These are phyloP conservation scores for Tetracentron sinense DNA, from an alignment of 164 flowering plant species.

Conservation along the genomic window DNA sequence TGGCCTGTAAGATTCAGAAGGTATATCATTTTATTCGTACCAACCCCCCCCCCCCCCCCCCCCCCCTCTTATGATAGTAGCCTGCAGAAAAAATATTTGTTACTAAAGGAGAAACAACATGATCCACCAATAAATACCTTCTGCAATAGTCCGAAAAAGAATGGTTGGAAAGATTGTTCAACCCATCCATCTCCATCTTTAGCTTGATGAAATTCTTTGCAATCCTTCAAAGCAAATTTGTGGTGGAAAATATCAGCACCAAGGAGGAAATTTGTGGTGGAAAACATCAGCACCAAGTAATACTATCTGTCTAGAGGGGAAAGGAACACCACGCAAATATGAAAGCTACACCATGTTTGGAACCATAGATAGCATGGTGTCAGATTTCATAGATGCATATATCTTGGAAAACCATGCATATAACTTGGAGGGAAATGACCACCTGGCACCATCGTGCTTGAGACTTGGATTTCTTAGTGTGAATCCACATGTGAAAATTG, in stretches of 20 bases:
- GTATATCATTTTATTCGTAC: no score
- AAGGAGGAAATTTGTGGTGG: no score
- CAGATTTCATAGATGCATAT: neutral
- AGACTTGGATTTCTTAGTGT: constrained; percentile 60
- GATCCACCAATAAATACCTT: constrained; percentile 49
- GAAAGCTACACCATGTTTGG: neutral
- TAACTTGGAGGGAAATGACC: constrained; percentile 5
- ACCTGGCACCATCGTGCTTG: constrained; percentile 99
- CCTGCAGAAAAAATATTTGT: no score
- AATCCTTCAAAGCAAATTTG: constrained; percentile 58
- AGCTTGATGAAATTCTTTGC: constrained; percentile 89
- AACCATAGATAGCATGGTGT: neutral
- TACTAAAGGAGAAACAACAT: neutral
- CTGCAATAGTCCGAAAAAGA: constrained; percentile 78
- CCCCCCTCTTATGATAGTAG: no score
- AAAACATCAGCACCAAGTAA: neutral
- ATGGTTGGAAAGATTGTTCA: constrained; percentile 80
- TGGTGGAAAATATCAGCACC: constrained; percentile 14
- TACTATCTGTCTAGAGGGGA: neutral
- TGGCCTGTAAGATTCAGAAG: no score
- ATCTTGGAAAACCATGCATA: constrained; percentile 10
- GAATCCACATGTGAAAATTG: constrained; percentile 69
- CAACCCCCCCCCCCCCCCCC: no score
- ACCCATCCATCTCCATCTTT: constrained; percentile 99
- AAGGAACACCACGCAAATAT: constrained; percentile 1